Percentiles rank a stretch among this genome's conserved stretches.
phyloP scores from a whole-genome alignment of 352 stramenopile genomes.

The Globisporangium lucens region DNA sequence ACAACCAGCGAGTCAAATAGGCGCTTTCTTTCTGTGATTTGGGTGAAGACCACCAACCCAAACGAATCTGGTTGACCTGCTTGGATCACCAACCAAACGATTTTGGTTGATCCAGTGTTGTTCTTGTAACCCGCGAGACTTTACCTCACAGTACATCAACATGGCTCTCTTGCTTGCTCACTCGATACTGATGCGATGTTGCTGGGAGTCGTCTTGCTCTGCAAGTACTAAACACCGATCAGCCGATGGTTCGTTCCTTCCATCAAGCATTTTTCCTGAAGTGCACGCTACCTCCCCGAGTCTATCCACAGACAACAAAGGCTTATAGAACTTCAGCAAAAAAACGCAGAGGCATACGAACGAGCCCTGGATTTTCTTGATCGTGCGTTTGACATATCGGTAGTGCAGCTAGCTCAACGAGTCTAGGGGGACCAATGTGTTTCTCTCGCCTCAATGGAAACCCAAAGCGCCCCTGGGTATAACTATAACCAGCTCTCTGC shows the following conservation, averaged over 20 bases:
- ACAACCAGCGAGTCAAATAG: not conserved
- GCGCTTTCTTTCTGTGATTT: not conserved
- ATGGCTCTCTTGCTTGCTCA: not conserved
- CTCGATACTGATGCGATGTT: not conserved
- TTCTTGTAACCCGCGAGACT: not conserved
- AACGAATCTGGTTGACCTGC: too few relatives aligned
- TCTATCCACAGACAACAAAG: not conserved
- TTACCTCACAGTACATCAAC: not conserved
- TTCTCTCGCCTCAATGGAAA: not conserved
- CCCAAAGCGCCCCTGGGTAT: not conserved
- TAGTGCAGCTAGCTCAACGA: not conserved
- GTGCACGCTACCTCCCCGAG: not conserved
- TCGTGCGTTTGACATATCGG: not conserved
- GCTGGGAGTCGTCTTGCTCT: not conserved
- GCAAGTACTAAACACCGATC: not conserved
- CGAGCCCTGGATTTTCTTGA: not conserved
- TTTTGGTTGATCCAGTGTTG: not conserved
- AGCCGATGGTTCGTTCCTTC: not conserved
- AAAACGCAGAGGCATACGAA: not conserved
- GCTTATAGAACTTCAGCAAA: not conserved
- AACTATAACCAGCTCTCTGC: not conserved
- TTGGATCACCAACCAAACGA: too few relatives aligned
- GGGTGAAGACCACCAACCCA: not conserved
- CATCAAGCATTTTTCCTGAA: not conserved
- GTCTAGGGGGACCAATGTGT: not conserved